Percentiles rank a stretch among this genome's conserved stretches.
Evolutionary conservation across 164 flowering plant species (phyloP).

Genomic region (Pachysandra terminalis): DNA sequence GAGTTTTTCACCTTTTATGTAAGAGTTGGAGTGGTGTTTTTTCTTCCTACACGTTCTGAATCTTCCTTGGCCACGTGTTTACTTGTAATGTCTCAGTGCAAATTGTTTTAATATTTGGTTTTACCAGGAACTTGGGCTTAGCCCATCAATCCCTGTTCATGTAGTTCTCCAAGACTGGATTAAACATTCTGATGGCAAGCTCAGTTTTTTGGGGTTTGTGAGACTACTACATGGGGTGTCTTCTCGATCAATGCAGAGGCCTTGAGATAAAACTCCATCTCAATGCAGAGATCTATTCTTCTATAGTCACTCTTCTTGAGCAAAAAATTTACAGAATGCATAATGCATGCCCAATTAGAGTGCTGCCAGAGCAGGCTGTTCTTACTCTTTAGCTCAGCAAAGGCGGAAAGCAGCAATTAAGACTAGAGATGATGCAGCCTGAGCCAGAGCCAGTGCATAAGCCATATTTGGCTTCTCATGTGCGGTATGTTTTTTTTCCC

Average conservation of each 20-base stretch:
- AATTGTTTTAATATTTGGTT: conserved; percentile 5
- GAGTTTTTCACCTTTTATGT: background rate
- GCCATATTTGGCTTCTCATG: conserved; percentile 2
- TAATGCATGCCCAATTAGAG: background rate
- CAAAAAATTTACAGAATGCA: conserved; percentile 5
- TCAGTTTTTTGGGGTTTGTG: conserved; percentile 90
- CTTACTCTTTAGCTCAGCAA: background rate
- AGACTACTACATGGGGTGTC: conserved; percentile 82
- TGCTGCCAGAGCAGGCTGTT: background rate
- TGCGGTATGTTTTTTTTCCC: background rate
- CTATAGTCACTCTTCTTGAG: background rate
- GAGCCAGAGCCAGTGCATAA: too few species aligned
- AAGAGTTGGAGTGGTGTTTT: background rate
- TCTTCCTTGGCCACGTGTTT: background rate
- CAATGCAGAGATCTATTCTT: background rate
- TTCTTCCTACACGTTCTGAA: background rate
- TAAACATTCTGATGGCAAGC: conserved; percentile 86
- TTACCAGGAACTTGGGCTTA: conserved; percentile 84
- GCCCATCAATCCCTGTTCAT: conserved; percentile 88
- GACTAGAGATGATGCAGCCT: conserved; percentile 2
- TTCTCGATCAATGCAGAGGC: conserved; percentile 68
- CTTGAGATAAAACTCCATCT: conserved; percentile 16
- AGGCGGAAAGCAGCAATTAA: conserved; percentile 1
- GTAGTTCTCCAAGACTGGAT: conserved; percentile 97
- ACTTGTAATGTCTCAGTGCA: background rate